Evolutionary conservation across 2,329 filamentous ascomycete species (phyloP).

Genomic region (Trichoderma oligosporum): DNA sequence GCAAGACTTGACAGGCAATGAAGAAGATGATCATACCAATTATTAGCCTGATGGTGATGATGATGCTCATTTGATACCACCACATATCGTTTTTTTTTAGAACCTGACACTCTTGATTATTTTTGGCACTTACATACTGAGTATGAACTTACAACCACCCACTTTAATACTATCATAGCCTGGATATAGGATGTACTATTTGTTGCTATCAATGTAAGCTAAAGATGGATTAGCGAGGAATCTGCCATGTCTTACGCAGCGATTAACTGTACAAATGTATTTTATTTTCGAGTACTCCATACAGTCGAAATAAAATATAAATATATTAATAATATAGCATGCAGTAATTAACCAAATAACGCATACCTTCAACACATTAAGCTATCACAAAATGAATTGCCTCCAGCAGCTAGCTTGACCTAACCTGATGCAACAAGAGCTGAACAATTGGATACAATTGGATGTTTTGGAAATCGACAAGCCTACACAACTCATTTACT

Average conservation of each 20-base stretch:
- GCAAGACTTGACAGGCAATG: neutral
- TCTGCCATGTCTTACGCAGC: too few species aligned
- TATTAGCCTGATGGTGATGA: too few species aligned
- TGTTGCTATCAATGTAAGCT: neutral
- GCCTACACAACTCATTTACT: neutral
- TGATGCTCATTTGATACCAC: slow-evolving; percentile 3
- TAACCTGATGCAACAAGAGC: neutral
- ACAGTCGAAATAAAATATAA: too few species aligned
- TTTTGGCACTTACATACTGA: neutral
- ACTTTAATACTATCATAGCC: too few species aligned
- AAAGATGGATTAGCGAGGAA: too few species aligned
- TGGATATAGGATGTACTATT: too few species aligned
- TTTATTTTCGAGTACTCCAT: too few species aligned
- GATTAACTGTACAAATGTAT: too few species aligned
- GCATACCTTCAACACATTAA: too few species aligned
- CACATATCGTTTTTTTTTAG: neutral
- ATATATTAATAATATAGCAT: too few species aligned
- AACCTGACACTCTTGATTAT: neutral
- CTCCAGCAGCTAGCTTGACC: neutral
- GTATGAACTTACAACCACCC: neutral
- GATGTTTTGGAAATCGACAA: neutral
- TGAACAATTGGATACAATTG: neutral
- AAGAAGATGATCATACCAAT: too few species aligned
- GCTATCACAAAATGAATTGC: neutral
- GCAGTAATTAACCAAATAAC: too few species aligned